phyloP scores from a whole-genome alignment of 2,329 filamentous ascomycete species.

The Lasiodiplodia sp. region DNA sequence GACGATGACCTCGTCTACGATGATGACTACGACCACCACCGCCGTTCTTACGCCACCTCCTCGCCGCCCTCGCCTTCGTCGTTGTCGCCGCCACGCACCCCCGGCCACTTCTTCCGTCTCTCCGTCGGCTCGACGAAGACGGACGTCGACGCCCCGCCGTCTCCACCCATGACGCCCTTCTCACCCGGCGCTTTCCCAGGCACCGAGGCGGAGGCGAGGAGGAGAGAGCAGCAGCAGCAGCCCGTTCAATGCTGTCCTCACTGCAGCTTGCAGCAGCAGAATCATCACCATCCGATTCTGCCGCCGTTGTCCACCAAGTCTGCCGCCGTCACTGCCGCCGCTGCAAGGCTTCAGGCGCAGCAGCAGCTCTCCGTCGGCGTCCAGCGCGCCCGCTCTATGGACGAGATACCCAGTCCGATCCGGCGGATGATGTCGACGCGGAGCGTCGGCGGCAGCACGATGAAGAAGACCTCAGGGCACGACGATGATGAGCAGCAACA shows the following conservation, averaged over 20 bases:
- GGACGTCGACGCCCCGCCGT: conserved; percentile 39
- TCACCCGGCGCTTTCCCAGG: conserved; percentile 26
- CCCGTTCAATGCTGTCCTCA: background rate
- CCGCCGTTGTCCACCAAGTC: background rate
- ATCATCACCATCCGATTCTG: background rate
- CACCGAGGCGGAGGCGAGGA: background rate
- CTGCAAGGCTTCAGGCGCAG: background rate
- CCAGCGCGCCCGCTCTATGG: conserved; percentile 16
- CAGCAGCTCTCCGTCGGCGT: background rate
- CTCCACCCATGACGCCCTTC: conserved; percentile 29
- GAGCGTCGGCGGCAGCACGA: background rate
- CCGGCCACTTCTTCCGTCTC: conserved; percentile 20
- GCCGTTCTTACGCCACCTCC: background rate
- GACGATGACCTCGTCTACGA: background rate
- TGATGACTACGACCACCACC: background rate
- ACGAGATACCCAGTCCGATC: conserved; percentile 21
- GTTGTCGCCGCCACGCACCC: background rate
- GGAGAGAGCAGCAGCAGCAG: no score
- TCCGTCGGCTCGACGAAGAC: conserved; percentile 35
- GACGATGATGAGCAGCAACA: background rate
- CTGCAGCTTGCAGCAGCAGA: conserved; percentile 6
- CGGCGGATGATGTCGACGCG: conserved; percentile 12
- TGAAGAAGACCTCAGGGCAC: background rate
- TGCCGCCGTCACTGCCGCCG: background rate
- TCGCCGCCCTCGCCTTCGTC: background rate